Evolutionary conservation across 352 stramenopile genomes (phyloP).

Genomic region (Aphanomyces euteiches): DNA sequence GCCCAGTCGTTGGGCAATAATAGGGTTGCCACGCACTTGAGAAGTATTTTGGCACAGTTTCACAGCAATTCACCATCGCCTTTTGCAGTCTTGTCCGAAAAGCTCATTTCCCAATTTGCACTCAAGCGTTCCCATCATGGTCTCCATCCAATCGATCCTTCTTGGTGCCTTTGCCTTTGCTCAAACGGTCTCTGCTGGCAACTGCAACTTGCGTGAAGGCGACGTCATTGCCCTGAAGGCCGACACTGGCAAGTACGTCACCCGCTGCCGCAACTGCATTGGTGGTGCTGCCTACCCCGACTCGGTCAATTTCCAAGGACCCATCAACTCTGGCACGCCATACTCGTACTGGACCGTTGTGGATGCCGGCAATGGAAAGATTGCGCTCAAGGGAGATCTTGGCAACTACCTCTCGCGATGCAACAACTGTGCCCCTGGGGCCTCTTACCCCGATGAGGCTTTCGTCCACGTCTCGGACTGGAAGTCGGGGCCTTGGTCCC

Average conservation of each 20-base stretch:
- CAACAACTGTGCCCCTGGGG: neutral
- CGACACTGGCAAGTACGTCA: neutral
- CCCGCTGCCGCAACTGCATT: conserved; percentile 10
- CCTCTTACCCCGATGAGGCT: neutral
- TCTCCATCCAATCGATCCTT: no score
- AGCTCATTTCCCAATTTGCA: no score
- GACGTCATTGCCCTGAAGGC: conserved; percentile 7
- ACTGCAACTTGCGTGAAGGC: neutral
- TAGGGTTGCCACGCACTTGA: no score
- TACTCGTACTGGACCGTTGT: neutral
- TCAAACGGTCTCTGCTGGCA: conserved; percentile 24
- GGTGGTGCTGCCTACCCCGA: neutral
- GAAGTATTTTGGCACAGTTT: no score
- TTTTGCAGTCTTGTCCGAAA: no score
- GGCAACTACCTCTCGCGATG: neutral
- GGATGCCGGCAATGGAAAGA: conserved; percentile 12
- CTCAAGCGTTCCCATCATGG: no score
- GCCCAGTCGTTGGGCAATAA: no score
- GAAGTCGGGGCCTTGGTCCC: no score
- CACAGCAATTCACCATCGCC: no score
- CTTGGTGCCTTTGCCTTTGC: neutral
- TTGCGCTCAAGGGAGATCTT: neutral
- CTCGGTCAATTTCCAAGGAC: neutral
- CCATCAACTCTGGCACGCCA: neutral
- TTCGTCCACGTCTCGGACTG: neutral